Evolutionary conservation across 2,329 filamentous ascomycete species (phyloP), one percentile per base, ranked within the genome.

Genomic region (Aspergillus eucalypticola): DNA sequence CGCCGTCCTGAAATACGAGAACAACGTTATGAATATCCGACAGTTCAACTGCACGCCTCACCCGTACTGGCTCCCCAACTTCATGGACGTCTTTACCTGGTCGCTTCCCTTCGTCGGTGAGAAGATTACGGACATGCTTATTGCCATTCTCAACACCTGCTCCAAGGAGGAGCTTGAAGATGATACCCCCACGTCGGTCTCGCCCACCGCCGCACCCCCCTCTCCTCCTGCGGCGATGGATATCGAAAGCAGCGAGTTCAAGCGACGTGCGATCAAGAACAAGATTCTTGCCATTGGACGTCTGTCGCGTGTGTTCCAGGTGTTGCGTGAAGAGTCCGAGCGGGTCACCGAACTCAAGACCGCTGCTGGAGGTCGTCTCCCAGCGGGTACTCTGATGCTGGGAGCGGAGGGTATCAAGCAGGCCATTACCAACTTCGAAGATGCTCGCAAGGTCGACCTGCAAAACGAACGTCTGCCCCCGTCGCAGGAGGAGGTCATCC

Each of bases 11-110:
- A 99, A 99, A 81, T 99, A 99, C 76, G 95, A 99, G 81, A 99
- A 99, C 80, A 99, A 99, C 73, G 95, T 99, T 63, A 99, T 99
- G 95, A 99, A 99, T 83, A 99, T 99, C 74, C 88, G 95, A 61
- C 95, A 99, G 78, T 99, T 99, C 83, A 99, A 99, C 84, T 99
- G 94, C 85, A 98, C 95, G 21, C 95, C 95, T 35, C 95, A 99
- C 77, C 95, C 95, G 6, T 99, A 99, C 83, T 99, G 95, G 95
- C 86, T 99, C 52, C 95, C 95, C 58, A 99, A 99, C 82, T 99
- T 99, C 75, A 99, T 99, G 95, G 95, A 99, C 73, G 95, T 99
- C 64, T 99, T 99, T 75, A 99, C 95, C n/a, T 99, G 95, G 95
- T 99, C 95, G 35, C 83, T 99, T 62, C 95, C 95, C 0, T 99